A percentile compares a stretch with the other conserved stretches of the same genome.
Conservation (phyloP, 1,284 basidiomycete genomes). For the Flammula alnicola region DNA sequence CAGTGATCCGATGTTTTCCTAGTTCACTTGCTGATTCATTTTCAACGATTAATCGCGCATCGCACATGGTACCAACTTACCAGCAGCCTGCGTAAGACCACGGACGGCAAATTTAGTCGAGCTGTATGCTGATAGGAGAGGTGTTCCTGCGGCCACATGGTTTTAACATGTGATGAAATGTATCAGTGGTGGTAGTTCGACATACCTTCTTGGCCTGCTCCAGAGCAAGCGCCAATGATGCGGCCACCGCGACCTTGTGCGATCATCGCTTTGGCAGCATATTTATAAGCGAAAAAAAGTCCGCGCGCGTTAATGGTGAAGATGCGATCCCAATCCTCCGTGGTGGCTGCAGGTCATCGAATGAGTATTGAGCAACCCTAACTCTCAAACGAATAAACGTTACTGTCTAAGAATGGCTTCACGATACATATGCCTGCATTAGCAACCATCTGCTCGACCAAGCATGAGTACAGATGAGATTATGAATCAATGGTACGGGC, state of each 20-base stretch:
- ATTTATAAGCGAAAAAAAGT: constrained; percentile 35
- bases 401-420: constrained; percentile 31
- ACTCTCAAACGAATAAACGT: constrained; percentile 1
- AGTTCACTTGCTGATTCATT: constrained; percentile 38
- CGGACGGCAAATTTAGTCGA: constrained; percentile 34
- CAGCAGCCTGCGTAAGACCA: constrained; percentile 33
- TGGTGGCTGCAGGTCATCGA: constrained; percentile 18
- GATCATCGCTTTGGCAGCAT: constrained; percentile 37
- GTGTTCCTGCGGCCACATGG: constrained; percentile 17
- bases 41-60: constrained; percentile 29
- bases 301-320: constrained; percentile 34
- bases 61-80: constrained; percentile 14
- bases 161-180: neutral
- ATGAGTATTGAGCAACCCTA: neutral
- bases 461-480: too few relatives aligned
- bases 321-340: constrained; percentile 31
- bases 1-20: constrained; percentile 47
- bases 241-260: constrained; percentile 38
- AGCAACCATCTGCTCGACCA: constrained; percentile 38
- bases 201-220: constrained; percentile 41
- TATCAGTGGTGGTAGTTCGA: neutral
- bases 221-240: constrained; percentile 43
- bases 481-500: too few relatives aligned
- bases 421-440: constrained; percentile 34
- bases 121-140: constrained; percentile 23